Conservation (phyloP, 352 stramenopile species). For the Phytophthora nicotianae region DNA sequence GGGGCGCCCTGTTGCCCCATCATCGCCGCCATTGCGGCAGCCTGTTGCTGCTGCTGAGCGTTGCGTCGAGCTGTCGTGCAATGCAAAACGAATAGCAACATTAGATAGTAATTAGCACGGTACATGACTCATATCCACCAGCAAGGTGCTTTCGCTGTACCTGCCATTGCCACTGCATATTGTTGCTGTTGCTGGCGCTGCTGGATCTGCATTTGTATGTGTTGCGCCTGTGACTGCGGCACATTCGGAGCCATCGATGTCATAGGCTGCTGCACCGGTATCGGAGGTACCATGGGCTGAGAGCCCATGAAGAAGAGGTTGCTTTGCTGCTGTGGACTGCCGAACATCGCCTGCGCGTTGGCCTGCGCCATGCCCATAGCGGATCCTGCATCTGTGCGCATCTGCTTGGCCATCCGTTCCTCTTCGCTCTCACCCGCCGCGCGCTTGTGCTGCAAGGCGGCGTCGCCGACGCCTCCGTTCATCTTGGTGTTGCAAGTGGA, state of each 20-base stretch:
- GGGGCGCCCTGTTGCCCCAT: constrained; percentile 19
- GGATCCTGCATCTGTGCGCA: constrained; percentile 30
- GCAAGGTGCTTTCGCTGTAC: constrained; percentile 3
- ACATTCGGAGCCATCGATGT: constrained; percentile 34
- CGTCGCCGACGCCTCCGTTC: constrained; percentile 16
- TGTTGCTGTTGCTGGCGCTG: constrained; percentile 43
- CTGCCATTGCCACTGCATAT: constrained; percentile 40
- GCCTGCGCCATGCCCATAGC: constrained; percentile 21
- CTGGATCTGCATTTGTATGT: constrained; percentile 46
- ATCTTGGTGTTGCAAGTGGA: constrained; percentile 20
- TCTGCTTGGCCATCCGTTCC: constrained; percentile 39
- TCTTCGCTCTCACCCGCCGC: constrained; percentile 23
- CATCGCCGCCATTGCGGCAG: constrained; percentile 15
- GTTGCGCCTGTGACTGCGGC: constrained; percentile 30
- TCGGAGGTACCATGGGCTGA: constrained; percentile 40
- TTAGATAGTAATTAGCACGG: background rate
- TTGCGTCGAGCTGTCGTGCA: constrained; percentile 22
- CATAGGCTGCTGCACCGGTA: constrained; percentile 26
- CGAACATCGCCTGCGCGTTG: constrained; percentile 32
- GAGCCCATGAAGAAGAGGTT: constrained; percentile 37
- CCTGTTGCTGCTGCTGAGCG: constrained; percentile 36
- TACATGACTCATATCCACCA: background rate
- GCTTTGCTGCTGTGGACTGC: constrained; percentile 18
- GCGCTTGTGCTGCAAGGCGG: constrained; percentile 35
- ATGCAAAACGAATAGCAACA: constrained; percentile 5